Evolutionary conservation across 108 stramenopile genomes (phyloP), one percentile per base, ranked within the genome.

Genomic region (Fragilaria radians): DNA sequence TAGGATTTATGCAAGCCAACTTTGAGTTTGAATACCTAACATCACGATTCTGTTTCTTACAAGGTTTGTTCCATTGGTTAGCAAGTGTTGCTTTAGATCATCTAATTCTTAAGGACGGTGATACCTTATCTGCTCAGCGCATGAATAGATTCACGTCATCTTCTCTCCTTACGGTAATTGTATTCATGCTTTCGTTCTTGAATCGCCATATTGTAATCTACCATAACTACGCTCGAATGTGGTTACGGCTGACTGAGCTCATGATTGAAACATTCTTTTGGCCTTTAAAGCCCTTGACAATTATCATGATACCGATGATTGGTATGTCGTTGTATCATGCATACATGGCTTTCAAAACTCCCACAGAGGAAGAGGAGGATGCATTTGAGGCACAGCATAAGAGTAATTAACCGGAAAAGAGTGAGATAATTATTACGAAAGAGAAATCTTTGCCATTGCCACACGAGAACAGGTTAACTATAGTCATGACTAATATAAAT

Each of bases 11-110:
- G 19, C 3, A 52, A 1, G 19, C 22, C 32, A 47, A 52, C 22
- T 62, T 5, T 23, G 59, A 61, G 48, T 61, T 77, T 47, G 76
- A 81, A 54, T 77, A 68, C 29, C 54, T 81, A 61, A 67, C 76
- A 0, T 65, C 62, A 4, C 73, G 62, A 45, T 61, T 77, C n/a
- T 54, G 60, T 19, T 81, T 81, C 42, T 57, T 81, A 14, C 76
- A 81, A 51, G 80, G 80, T 11, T 54, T 81, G 11, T 49, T 81
- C 24, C 48, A 77, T 47, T 81, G 80, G 80, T 42, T 81, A 24
- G 76, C 48, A 7, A 61, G 69, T 27, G 72, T 78, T 1, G 71
- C 70, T 1, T 33, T 72, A 3, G 70, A 80, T 29, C 49, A 74
- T 14, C 14, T 65, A 9, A 26, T 81, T 19, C 73, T 68, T 4